phyloP scores from a whole-genome alignment of 75 land plant species.

The Sequoia sempervirens region DNA sequence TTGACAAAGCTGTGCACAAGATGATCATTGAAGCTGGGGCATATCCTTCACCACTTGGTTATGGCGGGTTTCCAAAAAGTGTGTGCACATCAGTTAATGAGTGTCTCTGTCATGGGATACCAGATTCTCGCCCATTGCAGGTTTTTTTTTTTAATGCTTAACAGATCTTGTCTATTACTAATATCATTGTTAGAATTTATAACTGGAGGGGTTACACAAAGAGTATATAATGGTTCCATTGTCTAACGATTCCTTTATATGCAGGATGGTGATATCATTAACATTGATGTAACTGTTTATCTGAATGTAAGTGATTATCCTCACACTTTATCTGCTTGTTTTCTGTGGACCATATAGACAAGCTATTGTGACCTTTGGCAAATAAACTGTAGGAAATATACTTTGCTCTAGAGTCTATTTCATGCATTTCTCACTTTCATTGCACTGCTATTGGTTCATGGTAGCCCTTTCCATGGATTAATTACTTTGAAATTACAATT shows the following conservation, averaged over 20 bases:
- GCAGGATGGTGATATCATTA: conserved; percentile 64
- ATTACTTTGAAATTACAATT: background rate
- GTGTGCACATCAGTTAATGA: too few relatives aligned
- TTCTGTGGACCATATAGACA: background rate
- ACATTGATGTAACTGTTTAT: too few relatives aligned
- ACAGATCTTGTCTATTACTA: background rate
- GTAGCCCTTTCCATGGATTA: background rate
- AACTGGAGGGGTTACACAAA: background rate
- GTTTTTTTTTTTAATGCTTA: too few relatives aligned
- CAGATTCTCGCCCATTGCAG: too few relatives aligned
- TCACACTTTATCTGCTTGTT: background rate
- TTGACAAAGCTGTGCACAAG: too few relatives aligned
- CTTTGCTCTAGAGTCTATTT: background rate
- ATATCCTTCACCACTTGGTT: too few relatives aligned
- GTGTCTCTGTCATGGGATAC: too few relatives aligned
- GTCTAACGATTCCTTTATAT: background rate
- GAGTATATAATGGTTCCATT: conserved; percentile 4
- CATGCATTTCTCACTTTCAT: background rate
- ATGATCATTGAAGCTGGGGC: too few relatives aligned
- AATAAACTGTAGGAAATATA: background rate
- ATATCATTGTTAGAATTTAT: background rate
- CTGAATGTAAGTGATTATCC: too few relatives aligned
- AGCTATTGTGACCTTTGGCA: background rate
- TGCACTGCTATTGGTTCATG: background rate
- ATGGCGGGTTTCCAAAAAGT: too few relatives aligned